phyloP scores from a whole-genome alignment of 345 rosid genomes.

The Camelina neglecta region DNA sequence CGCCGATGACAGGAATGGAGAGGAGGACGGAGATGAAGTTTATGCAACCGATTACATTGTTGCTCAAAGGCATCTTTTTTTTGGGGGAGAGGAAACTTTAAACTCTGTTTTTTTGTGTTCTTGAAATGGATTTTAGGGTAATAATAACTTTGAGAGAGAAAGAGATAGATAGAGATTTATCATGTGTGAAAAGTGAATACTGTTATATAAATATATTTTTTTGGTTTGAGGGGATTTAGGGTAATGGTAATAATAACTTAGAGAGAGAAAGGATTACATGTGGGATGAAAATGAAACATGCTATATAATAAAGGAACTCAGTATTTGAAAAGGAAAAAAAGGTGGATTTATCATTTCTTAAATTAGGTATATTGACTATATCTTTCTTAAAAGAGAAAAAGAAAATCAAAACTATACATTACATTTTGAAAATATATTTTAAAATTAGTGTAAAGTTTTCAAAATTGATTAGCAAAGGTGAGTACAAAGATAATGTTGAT shows the following conservation, averaged over 20 bases:
- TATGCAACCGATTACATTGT: slow-evolving; percentile 77
- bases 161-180: neutral
- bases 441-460: neutral
- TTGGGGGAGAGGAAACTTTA: neutral
- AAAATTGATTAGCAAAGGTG: neutral
- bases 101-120: slow-evolving; percentile 15
- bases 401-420: neutral
- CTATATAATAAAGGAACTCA: neutral
- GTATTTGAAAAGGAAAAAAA: neutral
- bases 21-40: slow-evolving; percentile 89
- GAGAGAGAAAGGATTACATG: neutral
- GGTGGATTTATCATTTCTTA: slow-evolving; percentile 14
- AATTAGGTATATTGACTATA: slow-evolving; percentile 18
- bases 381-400: slow-evolving; percentile 8
- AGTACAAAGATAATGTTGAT: neutral
- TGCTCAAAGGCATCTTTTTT: slow-evolving; percentile 76
- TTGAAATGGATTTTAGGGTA: slow-evolving; percentile 5
- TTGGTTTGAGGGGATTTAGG: neutral
- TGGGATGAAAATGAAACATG: neutral
- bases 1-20: slow-evolving; percentile 82
- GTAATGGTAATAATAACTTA: neutral
- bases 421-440: neutral
- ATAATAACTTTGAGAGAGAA: slow-evolving; percentile 24
- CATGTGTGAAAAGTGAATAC: slow-evolving; percentile 24
- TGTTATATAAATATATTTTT: neutral